These are phyloP conservation scores for Fusarium circinatum DNA, from an alignment of 2,329 filamentous ascomycete species.

Conservation along the genomic window DNA sequence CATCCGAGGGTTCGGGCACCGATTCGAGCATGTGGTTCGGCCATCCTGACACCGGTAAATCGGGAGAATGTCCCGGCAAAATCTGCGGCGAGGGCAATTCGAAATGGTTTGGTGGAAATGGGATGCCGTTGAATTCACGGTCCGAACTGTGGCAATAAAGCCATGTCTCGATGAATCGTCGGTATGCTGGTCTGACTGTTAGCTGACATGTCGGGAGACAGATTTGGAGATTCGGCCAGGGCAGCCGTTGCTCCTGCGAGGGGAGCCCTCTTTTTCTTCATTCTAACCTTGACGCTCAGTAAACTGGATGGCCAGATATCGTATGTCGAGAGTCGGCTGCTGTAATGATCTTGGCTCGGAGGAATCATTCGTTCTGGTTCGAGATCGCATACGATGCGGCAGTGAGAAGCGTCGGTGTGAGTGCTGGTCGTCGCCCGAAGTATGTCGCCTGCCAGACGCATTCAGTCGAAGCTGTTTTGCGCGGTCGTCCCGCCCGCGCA, in stretches of 20 bases:
- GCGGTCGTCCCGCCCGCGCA: constrained; percentile 58
- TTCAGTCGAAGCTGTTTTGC: constrained; percentile 57
- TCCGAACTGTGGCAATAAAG: constrained; percentile 58
- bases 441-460: constrained; percentile 54
- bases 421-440: constrained; percentile 51
- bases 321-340: constrained; percentile 52
- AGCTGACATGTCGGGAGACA: constrained; percentile 32
- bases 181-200: constrained; percentile 49
- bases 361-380: constrained; percentile 47
- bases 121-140: constrained; percentile 57
- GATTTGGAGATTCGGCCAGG: constrained; percentile 9
- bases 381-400: constrained; percentile 54
- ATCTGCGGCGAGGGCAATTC: constrained; percentile 61
- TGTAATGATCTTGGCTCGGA: constrained; percentile 41
- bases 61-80: constrained; percentile 46
- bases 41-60: constrained; percentile 41
- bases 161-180: constrained; percentile 59
- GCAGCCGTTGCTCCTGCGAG: constrained; percentile 1
- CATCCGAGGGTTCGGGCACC: constrained; percentile 40
- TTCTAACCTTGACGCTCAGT: constrained; percentile 57
- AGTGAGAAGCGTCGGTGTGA: constrained; percentile 55
- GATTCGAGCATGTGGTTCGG: constrained; percentile 39
- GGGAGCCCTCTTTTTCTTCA: neutral
- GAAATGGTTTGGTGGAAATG: constrained; percentile 57
- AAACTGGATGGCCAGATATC: constrained; percentile 62